phyloP scores from a whole-genome alignment of 768 basidiomycete genomes.

The Lactarius indigo region DNA sequence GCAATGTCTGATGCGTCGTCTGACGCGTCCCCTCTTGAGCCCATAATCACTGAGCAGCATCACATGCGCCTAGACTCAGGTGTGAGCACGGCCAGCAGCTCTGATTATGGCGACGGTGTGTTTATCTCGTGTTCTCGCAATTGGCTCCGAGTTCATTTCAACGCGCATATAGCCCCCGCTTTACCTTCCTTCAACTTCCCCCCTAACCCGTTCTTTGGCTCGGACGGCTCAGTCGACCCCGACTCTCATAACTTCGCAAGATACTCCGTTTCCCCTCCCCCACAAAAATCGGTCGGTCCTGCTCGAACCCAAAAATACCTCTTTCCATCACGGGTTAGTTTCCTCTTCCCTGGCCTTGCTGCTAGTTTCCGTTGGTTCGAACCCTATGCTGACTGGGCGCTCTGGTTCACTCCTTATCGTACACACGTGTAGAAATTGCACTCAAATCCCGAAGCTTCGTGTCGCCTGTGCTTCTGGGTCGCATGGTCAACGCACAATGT shows the following conservation, averaged over 20 bases:
- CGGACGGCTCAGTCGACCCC: conserved; percentile 42
- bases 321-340: conserved; percentile 72
- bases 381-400: conserved; percentile 21
- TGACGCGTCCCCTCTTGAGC: conserved; percentile 51
- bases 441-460: conserved; percentile 79
- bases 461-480: conserved; percentile 69
- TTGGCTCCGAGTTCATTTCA: conserved; percentile 32
- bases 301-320: conserved; percentile 55
- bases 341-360: not conserved
- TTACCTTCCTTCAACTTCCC: conserved; percentile 66
- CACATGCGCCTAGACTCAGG: conserved; percentile 65
- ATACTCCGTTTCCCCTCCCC: conserved; percentile 35
- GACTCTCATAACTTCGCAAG: conserved; percentile 37
- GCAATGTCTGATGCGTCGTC: conserved; percentile 57
- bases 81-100: conserved; percentile 49
- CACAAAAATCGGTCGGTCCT: conserved; percentile 53
- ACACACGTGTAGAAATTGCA: conserved; percentile 50
- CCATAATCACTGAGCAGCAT: conserved; percentile 43
- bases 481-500: conserved; percentile 76
- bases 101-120: conserved; percentile 41
- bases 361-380: not conserved
- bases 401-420: not conserved
- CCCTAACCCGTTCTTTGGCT: conserved; percentile 22
- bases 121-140: not conserved
- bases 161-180: conserved; percentile 33